Base-by-base conservation (phyloP, 495 filamentous ascomycete species). In the Penicillium arizonense region DNA sequence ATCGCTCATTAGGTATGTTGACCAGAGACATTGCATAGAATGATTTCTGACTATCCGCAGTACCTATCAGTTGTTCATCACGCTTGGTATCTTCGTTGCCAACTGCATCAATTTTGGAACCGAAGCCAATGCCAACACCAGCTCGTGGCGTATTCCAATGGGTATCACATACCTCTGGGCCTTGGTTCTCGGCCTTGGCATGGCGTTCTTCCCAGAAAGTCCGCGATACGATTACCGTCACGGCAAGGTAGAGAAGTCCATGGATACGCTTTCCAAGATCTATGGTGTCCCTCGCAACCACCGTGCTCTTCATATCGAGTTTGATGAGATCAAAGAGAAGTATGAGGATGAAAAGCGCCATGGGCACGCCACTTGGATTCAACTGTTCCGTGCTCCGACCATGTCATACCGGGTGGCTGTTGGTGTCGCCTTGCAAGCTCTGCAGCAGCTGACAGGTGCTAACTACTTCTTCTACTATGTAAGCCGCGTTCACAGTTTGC, bases 51-150 rank as follows among this genome's bases (percentile, higher is more conserved):
- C 47, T 28, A 9, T 18, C 30, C 23, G 11, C 36, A 69, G 70
- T 50, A 70, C 70, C 61, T 94, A 96, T 69, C 90, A 94, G 69
- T 77, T 94, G 3, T 91, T 94, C 73, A 88, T 96, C 70, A 93
- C 90, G 0, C 71, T 91, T 35, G 90, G 90, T 28, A 94, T 93
- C 61, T 89, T 90, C 66, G 75, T 84, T 5, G 86, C 88, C 44
- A 82, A 90, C 60, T 85, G 86, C 69, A 82, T 93, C 72, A 90
- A 94, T 61, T 93, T 77, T 55, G 89, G 88, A 26, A 91, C 89
- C 4, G 76, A 84, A 47, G 57, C 55, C 4, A 52, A 52, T 5
- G 23, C 39, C 0, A 50, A 61, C 42, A 73, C 80, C 18, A 75
- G 70, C 9, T 83, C 85, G 18, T 94, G 90, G 87, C 77, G 87